phyloP scores from a whole-genome alignment of 306 rosid genomes.

The Corylus americana region DNA sequence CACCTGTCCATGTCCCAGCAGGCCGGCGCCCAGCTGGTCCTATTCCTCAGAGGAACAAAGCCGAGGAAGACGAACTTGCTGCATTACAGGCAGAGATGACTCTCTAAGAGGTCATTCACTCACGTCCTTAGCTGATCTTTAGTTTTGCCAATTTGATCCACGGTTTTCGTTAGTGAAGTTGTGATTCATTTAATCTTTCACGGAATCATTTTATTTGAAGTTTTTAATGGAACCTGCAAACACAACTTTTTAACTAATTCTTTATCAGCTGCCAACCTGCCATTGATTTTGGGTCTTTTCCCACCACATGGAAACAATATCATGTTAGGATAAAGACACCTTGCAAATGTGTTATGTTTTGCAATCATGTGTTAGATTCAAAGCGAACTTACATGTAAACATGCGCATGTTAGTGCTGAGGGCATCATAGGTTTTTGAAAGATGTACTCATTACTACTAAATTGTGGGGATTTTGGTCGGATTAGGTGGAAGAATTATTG shows the following conservation, averaged over 20 bases:
- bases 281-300: not conserved
- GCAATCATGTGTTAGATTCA: not conserved
- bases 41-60: conserved; percentile 58
- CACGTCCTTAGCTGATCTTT: not conserved
- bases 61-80: conserved; percentile 92
- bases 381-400: not conserved
- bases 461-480: not conserved
- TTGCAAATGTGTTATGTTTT: not conserved
- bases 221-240: not conserved
- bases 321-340: not conserved
- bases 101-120: conserved; percentile 66
- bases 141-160: not conserved
- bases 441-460: not conserved
- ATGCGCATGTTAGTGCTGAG: not conserved
- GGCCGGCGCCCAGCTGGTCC: conserved; percentile 82
- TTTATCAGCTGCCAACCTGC: not conserved
- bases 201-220: not conserved
- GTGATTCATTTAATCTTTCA: not conserved
- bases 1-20: conserved; percentile 77
- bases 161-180: not conserved
- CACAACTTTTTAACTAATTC: not conserved
- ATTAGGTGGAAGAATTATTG: not conserved
- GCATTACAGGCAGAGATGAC: conserved; percentile 99
- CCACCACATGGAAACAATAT: not conserved
- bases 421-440: not conserved